These are phyloP conservation scores for Microstroma glucosiphilum DNA, from an alignment of 1,284 basidiomycete genomes.

Conservation along the genomic window DNA sequence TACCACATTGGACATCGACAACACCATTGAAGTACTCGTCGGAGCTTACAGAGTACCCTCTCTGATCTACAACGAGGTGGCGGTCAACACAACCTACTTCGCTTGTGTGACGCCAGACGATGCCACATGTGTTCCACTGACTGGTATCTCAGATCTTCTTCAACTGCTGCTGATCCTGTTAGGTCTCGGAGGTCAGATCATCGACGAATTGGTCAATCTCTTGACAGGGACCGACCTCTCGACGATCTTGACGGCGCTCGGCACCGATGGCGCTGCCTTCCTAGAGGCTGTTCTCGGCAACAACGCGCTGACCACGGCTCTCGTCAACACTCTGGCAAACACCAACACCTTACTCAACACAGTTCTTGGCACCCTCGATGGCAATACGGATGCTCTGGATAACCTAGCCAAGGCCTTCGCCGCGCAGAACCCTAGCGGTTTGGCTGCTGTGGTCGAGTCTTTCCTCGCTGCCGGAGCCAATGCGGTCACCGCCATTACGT, in stretches of 20 bases:
- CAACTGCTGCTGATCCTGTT: neutral
- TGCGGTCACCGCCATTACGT: neutral
- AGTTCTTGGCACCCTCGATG: neutral
- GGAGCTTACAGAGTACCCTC: slow-evolving; percentile 27
- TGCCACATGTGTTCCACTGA: slow-evolving; percentile 9
- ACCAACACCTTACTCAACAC: neutral
- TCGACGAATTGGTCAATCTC: neutral
- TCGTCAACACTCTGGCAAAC: neutral
- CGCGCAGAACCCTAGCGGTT: neutral
- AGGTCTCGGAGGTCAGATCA: no score
- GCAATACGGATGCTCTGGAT: neutral
- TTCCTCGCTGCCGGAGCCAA: neutral
- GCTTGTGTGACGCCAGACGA: slow-evolving; percentile 14
- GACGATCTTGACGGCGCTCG: neutral
- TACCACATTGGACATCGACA: slow-evolving; percentile 28
- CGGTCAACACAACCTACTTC: slow-evolving; percentile 24
- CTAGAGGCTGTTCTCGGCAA: neutral
- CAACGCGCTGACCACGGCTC: neutral
- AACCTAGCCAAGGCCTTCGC: neutral
- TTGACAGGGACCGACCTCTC: neutral
- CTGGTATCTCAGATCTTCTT: neutral
- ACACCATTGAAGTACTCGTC: slow-evolving; percentile 17
- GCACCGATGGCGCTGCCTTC: neutral
- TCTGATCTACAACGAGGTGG: slow-evolving; percentile 31
- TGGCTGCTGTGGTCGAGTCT: neutral